Evolutionary conservation across 208 protist genomes (phyloP), one percentile per base, ranked within the genome.

Genomic region (Crithidia bombi): DNA sequence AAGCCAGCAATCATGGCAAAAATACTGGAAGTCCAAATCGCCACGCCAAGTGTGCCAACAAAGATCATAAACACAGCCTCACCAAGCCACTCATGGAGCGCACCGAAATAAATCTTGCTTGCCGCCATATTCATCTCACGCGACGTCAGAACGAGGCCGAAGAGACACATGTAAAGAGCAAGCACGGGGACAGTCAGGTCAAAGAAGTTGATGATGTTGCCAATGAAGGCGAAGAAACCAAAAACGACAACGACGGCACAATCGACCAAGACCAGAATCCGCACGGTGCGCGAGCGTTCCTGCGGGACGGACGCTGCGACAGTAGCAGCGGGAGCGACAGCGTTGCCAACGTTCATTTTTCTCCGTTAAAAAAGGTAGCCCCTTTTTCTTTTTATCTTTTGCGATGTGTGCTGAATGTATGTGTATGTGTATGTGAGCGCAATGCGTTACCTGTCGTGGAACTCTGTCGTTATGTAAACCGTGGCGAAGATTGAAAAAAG

Each of bases 51-150:
- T 1, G 79, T 82, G 25, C 79, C 79, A 3, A 81, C 69, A 59
- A 85, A 85, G 14, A 85, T 73, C 47, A 81, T 81, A 38, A 78
- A 85, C 3, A 78, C 52, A 0, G 67, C 66, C 63, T 79, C 62
- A 49, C 79, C 79, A 15, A 78, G 43, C 67, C 69, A 69, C 50
- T 78, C 63, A 33, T 62, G 57, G 19, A 85, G 47, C 25, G 80
- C 76, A 26, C 75, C 79, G 54, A 85, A 85, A 41, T 73, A 61
- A 17, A 39, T 21, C 23, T 50, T 61, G 19, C 59, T 77, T 30
- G 73, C 39, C 41, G 49, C 47, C 23, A 81, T 21, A 41, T 67
- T 61, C 54, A 85, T 43, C 61, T 81, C 69, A 12, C 46, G 63
- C 17, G 39, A 12, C 5, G 57, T 38, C 5, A 72, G 69, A 1